A percentile compares a stretch with the other conserved stretches of the same genome.
Evolutionary conservation across 2,329 filamentous ascomycete genomes (phyloP).

Genomic region (Pseudonectria foliicola): DNA sequence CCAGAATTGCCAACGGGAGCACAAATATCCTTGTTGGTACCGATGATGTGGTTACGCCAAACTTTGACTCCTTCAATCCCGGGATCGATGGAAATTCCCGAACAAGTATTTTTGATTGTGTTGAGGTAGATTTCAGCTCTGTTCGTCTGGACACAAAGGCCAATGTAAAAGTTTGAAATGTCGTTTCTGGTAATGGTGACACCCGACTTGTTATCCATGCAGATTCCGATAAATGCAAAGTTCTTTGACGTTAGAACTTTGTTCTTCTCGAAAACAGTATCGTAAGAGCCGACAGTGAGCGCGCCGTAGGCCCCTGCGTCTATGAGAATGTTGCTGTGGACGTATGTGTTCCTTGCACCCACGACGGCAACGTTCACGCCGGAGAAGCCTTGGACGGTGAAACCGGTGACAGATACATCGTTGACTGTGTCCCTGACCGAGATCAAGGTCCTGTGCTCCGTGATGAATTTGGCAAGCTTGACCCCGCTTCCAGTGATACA

Average conservation of each 20-base stretch:
- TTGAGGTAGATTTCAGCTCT: slow-evolving; percentile 26
- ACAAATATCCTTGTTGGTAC: slow-evolving; percentile 9
- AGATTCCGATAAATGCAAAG: slow-evolving; percentile 24
- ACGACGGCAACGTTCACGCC: slow-evolving; percentile 31
- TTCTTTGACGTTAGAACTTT: slow-evolving; percentile 12
- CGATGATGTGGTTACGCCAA: slow-evolving; percentile 24
- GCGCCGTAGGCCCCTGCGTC: slow-evolving; percentile 25
- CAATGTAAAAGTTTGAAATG: slow-evolving; percentile 24
- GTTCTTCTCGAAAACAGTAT: slow-evolving; percentile 23
- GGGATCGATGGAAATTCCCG: slow-evolving; percentile 28
- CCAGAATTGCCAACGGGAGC: slow-evolving; percentile 11
- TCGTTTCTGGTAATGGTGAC: slow-evolving; percentile 23
- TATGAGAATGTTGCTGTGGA: slow-evolving; percentile 21
- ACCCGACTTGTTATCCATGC: slow-evolving; percentile 27
- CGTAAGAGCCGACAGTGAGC: slow-evolving; percentile 28
- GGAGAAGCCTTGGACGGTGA: slow-evolving; percentile 24
- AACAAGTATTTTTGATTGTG: slow-evolving; percentile 23
- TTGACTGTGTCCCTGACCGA: slow-evolving; percentile 21
- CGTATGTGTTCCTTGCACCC: slow-evolving; percentile 22
- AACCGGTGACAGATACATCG: slow-evolving; percentile 26
- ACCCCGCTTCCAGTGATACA: slow-evolving; percentile 27
- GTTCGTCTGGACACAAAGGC: slow-evolving; percentile 29
- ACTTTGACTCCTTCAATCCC: slow-evolving; percentile 22
- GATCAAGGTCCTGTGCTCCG: slow-evolving; percentile 24
- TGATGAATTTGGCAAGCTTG: slow-evolving; percentile 14